These are phyloP conservation scores for Candida nonsorbophila DNA, from an alignment of 805 yeast species.

Conservation along the genomic window DNA sequence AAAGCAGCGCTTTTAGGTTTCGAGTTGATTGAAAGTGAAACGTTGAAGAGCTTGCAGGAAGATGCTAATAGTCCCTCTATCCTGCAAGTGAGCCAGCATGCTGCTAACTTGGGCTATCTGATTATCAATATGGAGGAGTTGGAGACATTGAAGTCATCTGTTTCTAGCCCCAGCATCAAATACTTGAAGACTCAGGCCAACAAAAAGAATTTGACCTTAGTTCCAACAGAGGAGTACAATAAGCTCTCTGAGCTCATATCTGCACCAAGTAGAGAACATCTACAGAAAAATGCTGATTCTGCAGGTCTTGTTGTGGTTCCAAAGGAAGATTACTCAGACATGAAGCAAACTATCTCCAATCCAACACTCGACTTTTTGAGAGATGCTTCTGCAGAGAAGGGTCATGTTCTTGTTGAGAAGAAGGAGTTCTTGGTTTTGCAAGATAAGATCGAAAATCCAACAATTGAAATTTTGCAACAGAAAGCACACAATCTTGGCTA, in stretches of 20 bases:
- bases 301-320: conserved; percentile 11
- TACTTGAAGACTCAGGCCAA: conserved; percentile 10
- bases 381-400: conserved; percentile 7
- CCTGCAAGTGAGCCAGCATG: conserved; percentile 27
- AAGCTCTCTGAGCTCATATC: conserved; percentile 11
- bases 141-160: conserved; percentile 5
- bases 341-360: conserved; percentile 4
- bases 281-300: conserved; percentile 13
- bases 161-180: conserved; percentile 6
- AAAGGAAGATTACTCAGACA: conserved; percentile 7
- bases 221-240: conserved; percentile 12
- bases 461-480: conserved; percentile 3
- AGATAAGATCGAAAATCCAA: conserved; percentile 9
- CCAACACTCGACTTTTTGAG: conserved; percentile 23
- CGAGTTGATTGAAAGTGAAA: conserved; percentile 7
- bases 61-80: conserved; percentile 17
- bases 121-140: conserved; percentile 6
- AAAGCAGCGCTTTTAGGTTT: conserved; percentile 16
- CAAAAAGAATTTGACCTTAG: conserved; percentile 6
- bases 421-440: conserved; percentile 6
- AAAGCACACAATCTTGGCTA: conserved; percentile 9
- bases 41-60: conserved; percentile 8
- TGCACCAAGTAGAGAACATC: conserved; percentile 26
- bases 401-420: conserved; percentile 6
- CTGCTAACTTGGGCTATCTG: conserved; percentile 14